Evolutionary conservation across 805 yeast species (phyloP).

Genomic region (Schizosaccharomyces japonicus): DNA sequence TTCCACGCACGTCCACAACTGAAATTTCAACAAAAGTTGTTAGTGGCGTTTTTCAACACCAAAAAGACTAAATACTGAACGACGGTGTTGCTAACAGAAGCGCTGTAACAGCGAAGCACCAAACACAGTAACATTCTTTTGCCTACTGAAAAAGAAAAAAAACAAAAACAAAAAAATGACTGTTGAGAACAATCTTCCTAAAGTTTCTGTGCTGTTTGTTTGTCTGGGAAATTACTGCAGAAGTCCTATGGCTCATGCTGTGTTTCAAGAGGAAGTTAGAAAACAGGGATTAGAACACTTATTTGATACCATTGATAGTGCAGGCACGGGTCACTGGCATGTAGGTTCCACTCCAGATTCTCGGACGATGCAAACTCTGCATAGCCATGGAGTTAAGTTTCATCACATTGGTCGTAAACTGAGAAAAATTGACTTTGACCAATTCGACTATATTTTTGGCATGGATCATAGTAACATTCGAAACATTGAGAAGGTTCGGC

Average conservation of each 20-base stretch:
- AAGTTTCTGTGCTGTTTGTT: slow-evolving; percentile 1
- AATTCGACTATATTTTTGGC: slow-evolving; percentile 34
- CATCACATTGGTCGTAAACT: slow-evolving; percentile 56
- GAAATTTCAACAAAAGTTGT: too few species aligned
- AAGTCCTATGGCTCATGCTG: slow-evolving; percentile 93
- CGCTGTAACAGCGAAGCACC: too few species aligned
- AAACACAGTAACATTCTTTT: too few species aligned
- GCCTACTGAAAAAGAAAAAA: too few species aligned
- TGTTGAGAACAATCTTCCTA: too few species aligned
- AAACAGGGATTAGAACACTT: slow-evolving; percentile 21
- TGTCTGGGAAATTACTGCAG: slow-evolving; percentile 29
- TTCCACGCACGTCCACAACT: too few species aligned
- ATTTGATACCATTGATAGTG: slow-evolving; percentile 52
- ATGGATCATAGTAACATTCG: slow-evolving; percentile 29
- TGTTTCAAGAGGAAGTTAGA: slow-evolving; percentile 42
- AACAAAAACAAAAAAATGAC: too few species aligned
- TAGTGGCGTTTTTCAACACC: too few species aligned
- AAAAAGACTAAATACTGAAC: too few species aligned
- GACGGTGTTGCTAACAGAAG: too few species aligned
- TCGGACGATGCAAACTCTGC: slow-evolving; percentile 46
- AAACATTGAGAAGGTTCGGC: slow-evolving; percentile 22
- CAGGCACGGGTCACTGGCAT: slow-evolving; percentile 74
- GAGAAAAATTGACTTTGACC: slow-evolving; percentile 19
- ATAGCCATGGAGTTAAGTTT: slow-evolving; percentile 47
- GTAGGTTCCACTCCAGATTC: slow-evolving; percentile 62